Base-by-base conservation (phyloP, 176 grass and related monocot genomes). In the Triticum urartu region DNA sequence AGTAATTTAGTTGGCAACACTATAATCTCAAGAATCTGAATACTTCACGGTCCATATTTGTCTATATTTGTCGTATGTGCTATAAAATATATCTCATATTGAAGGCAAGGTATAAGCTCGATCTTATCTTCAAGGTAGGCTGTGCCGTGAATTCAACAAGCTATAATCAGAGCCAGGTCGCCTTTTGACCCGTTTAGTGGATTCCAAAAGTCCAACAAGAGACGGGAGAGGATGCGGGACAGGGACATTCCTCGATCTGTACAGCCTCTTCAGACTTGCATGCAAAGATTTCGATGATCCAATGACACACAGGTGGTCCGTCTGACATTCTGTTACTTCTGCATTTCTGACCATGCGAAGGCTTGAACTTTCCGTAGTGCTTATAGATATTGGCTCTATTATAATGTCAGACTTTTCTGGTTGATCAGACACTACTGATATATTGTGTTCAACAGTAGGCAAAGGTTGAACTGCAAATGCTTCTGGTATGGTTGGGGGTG, bases 201-300 rank as follows among this genome's bases (percentile, higher is more conserved):
- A 78, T 85, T 94, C 85, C 76, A 93, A 67, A 84, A 92, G 89
- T 24, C 78, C 75, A 77, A 91, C 89, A 67, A 94, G 85, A 33
- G 94, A 93, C 0, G 90, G 97, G 48, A 98, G 89, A 80, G 94
- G 90, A 59, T 87, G 92, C 18, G 90, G 94, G 50, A 99, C 90
- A 77, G 92, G 87, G 70, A 99, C 65, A 88, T 96, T 92, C 89
- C 82, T 95, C 30, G 93, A 96, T 81, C 94, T 94, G 79, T 99
- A 99, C 33, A 96, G 28, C 62, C 82, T 91, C 84, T 90, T 99
- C 90, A 99, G 90, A 88, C 91, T 96, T 78, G 85, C 26, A 84
- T 92, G 91, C 78, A 95, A 89, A 72, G 72, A 85, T 86, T 84
- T 85, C 0, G 89, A 91, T 40, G 90, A 94, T 60, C 92, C 97